Conservation (phyloP, 345 rosid species). For the Durio zibethinus region DNA sequence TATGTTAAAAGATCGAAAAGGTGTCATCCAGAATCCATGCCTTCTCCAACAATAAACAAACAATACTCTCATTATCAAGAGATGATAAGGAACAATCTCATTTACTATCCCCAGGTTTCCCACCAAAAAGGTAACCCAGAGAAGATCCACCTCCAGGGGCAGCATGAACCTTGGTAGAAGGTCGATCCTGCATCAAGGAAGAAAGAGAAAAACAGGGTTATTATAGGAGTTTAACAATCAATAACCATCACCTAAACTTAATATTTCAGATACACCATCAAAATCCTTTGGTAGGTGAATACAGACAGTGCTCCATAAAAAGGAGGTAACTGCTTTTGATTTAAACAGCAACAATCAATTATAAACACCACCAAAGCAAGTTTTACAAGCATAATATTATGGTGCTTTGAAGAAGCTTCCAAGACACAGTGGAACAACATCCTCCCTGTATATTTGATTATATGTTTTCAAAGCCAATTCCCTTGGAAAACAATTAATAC, state of each 20-base stretch:
- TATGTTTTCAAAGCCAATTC: neutral
- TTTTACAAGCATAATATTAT: neutral
- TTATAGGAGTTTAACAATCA: too few relatives aligned
- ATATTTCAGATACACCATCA: neutral
- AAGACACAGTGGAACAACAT: neutral
- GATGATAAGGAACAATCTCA: conserved; percentile 3
- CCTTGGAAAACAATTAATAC: neutral
- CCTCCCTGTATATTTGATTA: neutral
- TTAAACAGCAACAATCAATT: neutral
- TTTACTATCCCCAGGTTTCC: conserved; percentile 26
- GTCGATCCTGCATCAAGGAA: conserved; percentile 37
- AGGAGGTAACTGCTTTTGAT: neutral
- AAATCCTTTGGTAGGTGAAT: neutral
- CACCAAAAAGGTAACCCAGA: conserved; percentile 41
- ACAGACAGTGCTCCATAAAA: neutral
- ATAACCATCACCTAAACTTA: too few relatives aligned
- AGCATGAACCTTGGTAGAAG: conserved; percentile 50
- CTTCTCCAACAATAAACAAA: conserved; percentile 31
- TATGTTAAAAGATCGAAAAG: conserved; percentile 12
- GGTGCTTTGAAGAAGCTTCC: neutral
- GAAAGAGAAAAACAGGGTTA: neutral
- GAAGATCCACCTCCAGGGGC: conserved; percentile 53
- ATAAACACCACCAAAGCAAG: neutral
- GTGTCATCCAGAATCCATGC: conserved; percentile 14
- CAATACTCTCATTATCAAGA: conserved; percentile 15